A percentile compares a stretch with the other conserved stretches of the same genome.
Conservation (phyloP, 2,329 filamentous ascomycete species). For the Drechslera avenae region DNA sequence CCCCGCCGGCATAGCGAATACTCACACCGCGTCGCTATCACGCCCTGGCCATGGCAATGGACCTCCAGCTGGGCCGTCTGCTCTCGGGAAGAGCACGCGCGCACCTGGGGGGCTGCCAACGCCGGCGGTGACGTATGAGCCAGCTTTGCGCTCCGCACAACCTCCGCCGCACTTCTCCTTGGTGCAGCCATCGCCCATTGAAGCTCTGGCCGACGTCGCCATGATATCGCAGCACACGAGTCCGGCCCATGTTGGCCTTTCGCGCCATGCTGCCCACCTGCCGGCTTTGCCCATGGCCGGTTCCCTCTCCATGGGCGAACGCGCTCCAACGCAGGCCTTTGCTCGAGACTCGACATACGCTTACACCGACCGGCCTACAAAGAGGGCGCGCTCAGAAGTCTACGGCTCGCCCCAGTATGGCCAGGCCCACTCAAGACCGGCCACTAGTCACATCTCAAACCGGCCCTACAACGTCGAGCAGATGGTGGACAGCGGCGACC, state of each 20-base stretch:
- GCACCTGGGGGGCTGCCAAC: conserved; percentile 17
- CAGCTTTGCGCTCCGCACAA: conserved; percentile 29
- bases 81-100: conserved; percentile 7
- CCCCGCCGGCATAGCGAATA: conserved; percentile 29
- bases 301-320: conserved; percentile 26
- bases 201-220: conserved; percentile 52
- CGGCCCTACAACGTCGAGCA: conserved; percentile 50
- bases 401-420: conserved; percentile 51
- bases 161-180: conserved; percentile 31
- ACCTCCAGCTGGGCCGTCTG: not conserved
- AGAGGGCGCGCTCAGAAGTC: conserved; percentile 65
- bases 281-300: conserved; percentile 26
- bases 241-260: conserved; percentile 32
- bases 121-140: conserved; percentile 19
- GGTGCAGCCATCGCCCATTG: conserved; percentile 48
- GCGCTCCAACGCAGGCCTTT: conserved; percentile 31
- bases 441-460: conserved; percentile 53
- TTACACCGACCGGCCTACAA: conserved; percentile 58
- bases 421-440: conserved; percentile 49
- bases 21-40: conserved; percentile 15
- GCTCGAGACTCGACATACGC: conserved; percentile 15
- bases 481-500: conserved; percentile 44
- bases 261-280: conserved; percentile 30
- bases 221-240: conserved; percentile 44
- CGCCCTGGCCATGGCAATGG: conserved; percentile 18